These are phyloP conservation scores for Cryptococcus sp. DNA, from an alignment of 1,284 basidiomycete genomes.

Conservation along the genomic window DNA sequence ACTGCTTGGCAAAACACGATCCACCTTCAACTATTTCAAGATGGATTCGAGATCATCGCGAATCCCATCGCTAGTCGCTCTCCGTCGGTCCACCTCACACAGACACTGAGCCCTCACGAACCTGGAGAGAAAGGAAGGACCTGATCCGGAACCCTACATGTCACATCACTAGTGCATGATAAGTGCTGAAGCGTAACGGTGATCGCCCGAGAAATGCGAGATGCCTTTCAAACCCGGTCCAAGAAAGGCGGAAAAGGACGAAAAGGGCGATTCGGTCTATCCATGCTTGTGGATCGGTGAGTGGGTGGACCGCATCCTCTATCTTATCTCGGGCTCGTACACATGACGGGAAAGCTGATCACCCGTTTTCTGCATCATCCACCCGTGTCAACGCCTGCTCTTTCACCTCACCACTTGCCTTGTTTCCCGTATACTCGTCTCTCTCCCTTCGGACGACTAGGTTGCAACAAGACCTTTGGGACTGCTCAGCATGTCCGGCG, in stretches of 20 bases:
- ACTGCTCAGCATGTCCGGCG: constrained; percentile 38
- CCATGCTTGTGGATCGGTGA: constrained; percentile 23
- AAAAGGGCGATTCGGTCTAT: constrained; percentile 16
- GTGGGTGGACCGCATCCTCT: not conserved
- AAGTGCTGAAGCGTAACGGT: no score
- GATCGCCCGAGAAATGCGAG: not conserved
- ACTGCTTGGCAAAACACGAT: no score
- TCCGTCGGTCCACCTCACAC: no score
- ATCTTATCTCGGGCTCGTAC: no score
- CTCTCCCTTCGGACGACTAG: constrained; percentile 5
- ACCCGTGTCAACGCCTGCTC: not conserved
- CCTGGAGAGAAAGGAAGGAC: no score
- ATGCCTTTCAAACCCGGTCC: constrained; percentile 28
- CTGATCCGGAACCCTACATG: no score
- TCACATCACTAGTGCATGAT: no score
- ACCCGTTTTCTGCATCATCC: not conserved
- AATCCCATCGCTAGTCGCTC: no score
- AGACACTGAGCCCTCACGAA: no score
- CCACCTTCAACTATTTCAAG: no score
- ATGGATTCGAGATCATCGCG: no score
- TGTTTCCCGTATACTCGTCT: not conserved
- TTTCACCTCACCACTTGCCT: not conserved
- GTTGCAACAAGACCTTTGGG: constrained; percentile 38
- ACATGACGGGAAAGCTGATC: no score
- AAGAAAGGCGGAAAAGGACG: constrained; percentile 19